Evolutionary conservation across 345 rosid genomes (phyloP), one percentile per base, ranked within the genome.

Genomic region (Euphorbia peplus): DNA sequence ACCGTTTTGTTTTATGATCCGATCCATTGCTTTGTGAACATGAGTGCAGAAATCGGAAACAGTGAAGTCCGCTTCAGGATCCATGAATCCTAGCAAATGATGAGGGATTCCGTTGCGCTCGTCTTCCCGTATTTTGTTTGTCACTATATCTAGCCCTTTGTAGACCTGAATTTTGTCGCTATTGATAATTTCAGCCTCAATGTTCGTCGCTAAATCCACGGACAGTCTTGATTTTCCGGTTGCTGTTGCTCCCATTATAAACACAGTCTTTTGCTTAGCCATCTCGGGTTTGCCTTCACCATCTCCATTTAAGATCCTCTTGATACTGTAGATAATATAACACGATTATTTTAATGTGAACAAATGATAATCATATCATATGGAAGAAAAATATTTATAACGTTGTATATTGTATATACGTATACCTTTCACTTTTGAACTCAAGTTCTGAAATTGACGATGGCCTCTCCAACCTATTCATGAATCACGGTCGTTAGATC

Each of bases 161-260:
- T 71, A 70, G 3, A 81, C 77, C 55, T 81, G 84, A 11, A 81
- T 77, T 26, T 81, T 81, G 65, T 81, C 81, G 4, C 70, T 75
- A 51, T 81, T 81, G 28, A 81, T 67, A 21, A 81, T 57, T 74
- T 81, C 84, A 2, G 71, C 81, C 0, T 47, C 32, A 60, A 77
- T 69, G 4, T 53, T 72, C 39, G 60, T 66, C 0, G 79, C 79
- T 18, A 81, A 66, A 47, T 81, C 84, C 37, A 81, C 71, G 37
- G 81, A 78, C 0, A 77, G 84, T 60, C 64, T 69, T 26, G 84
- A 71, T 60, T 81, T 81, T 26, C 84, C 84, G 0, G 81, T 81
- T 7, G 75, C 81, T 16, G 79, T 78, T 5, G 82, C 73, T 4
- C 84, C 72, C 26, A 73, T 18, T 47, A 73, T 59, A 61, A 73